A percentile compares a stretch with the other conserved stretches of the same genome.
Evolutionary conservation across 352 stramenopile species (phyloP).

Genomic region (Bremia lactucae): DNA sequence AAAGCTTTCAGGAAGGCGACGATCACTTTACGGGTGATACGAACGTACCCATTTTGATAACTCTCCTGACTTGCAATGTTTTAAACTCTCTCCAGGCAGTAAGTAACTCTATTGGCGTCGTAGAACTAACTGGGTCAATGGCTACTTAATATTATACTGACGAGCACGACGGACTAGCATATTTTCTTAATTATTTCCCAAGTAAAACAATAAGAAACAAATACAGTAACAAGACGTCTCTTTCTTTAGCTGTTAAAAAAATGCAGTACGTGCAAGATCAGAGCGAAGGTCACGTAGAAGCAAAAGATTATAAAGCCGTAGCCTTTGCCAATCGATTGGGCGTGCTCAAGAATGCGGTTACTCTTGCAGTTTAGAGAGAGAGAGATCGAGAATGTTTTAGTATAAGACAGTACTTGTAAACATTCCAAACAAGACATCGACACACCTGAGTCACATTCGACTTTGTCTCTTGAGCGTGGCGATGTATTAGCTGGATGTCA

Average conservation of each 20-base stretch:
- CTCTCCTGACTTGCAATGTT: too few relatives aligned
- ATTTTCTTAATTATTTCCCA: too few relatives aligned
- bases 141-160: too few relatives aligned
- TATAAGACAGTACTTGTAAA: not conserved
- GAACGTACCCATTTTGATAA: conserved; percentile 90
- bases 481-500: conserved; percentile 70
- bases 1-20: conserved; percentile 78
- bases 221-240: too few relatives aligned
- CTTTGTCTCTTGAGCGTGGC: conserved; percentile 56
- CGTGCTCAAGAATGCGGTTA: conserved; percentile 66
- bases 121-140: too few relatives aligned
- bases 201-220: conserved; percentile 15
- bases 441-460: conserved; percentile 60
- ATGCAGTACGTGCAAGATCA: conserved; percentile 67
- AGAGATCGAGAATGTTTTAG: not conserved
- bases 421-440: not conserved
- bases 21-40: conserved; percentile 78
- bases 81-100: too few relatives aligned
- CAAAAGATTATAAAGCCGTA: conserved; percentile 85
- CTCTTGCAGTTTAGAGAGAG: conserved; percentile 28
- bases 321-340: conserved; percentile 57
- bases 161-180: too few relatives aligned
- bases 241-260: conserved; percentile 63
- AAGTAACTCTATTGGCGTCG: too few relatives aligned
- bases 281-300: conserved; percentile 61